These are phyloP conservation scores for Paramecium primaurelia DNA, from an alignment of 73 alveolate species.

Conservation along the genomic window DNA sequence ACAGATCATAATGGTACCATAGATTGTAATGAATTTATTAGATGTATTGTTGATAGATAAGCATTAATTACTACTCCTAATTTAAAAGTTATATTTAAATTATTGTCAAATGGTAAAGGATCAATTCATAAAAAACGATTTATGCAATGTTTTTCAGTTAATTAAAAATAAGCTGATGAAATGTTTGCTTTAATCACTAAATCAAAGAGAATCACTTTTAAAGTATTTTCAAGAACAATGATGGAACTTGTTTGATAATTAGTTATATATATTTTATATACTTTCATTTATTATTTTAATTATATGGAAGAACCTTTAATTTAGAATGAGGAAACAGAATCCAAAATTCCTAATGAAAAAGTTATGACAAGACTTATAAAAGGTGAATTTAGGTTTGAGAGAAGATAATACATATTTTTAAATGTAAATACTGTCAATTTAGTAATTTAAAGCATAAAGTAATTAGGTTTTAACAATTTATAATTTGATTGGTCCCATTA, in stretches of 20 bases:
- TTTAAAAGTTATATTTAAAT: background rate
- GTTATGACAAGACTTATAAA: background rate
- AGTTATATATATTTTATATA: background rate
- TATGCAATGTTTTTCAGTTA: background rate
- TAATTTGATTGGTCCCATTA: constrained; percentile 14
- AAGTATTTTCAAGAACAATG: background rate
- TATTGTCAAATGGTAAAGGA: background rate
- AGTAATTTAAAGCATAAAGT: background rate
- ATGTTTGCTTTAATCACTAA: background rate
- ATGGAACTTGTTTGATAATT: background rate
- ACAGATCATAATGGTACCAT: background rate
- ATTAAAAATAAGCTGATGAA: background rate
- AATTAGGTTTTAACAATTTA: background rate
- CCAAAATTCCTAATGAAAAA: constrained; percentile 2
- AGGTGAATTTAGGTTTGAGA: constrained; percentile 15
- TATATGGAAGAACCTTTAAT: constrained; percentile 9
- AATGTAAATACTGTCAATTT: constrained; percentile 33
- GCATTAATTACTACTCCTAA: background rate
- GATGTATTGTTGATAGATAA: background rate
- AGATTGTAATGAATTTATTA: background rate
- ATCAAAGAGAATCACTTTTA: background rate
- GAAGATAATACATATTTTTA: constrained; percentile 22
- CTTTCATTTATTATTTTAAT: background rate
- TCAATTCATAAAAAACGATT: background rate
- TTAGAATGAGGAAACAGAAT: background rate